These are phyloP conservation scores for Stylonectria norvegica DNA, from an alignment of 2,329 filamentous ascomycete species.

Conservation along the genomic window DNA sequence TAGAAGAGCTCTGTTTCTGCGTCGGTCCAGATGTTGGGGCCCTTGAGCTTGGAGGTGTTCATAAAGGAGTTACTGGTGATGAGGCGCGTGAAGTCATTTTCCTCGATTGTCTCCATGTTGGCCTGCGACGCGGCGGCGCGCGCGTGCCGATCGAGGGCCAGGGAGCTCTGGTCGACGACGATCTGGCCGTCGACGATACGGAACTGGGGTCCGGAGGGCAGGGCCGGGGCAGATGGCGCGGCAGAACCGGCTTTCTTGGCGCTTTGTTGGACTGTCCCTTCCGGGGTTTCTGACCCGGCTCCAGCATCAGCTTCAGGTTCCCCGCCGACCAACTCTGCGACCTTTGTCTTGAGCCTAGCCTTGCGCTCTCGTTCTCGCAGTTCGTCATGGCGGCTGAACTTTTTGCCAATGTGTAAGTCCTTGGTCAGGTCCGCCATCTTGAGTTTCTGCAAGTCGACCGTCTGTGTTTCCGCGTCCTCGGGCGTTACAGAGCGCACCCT, in stretches of 20 bases:
- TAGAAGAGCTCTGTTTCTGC: conserved; percentile 74
- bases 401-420: conserved; percentile 68
- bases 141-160: conserved; percentile 66
- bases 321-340: conserved; percentile 18
- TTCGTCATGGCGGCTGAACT: conserved; percentile 70
- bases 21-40: conserved; percentile 66
- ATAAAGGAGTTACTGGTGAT: conserved; percentile 68
- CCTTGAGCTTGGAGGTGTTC: conserved; percentile 57
- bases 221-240: conserved; percentile 24
- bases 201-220: conserved; percentile 49
- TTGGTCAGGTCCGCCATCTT: conserved; percentile 72
- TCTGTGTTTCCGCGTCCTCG: conserved; percentile 58
- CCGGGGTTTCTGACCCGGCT: conserved; percentile 21
- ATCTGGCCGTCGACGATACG: conserved; percentile 70
- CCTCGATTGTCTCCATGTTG: conserved; percentile 63
- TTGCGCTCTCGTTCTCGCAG: conserved; percentile 64
- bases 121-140: conserved; percentile 50
- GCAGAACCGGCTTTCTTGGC: conserved; percentile 23
- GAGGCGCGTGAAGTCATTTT: conserved; percentile 72
- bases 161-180: conserved; percentile 64
- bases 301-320: conserved; percentile 25
- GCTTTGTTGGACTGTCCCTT: conserved; percentile 12
- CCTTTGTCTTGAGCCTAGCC: conserved; percentile 31
- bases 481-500: conserved; percentile 53
- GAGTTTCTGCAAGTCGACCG: conserved; percentile 63